A percentile compares a stretch with the other conserved stretches of the same genome.
Evolutionary conservation across 306 rosid species (phyloP).

Genomic region (Oxytropis ochrocephala): DNA sequence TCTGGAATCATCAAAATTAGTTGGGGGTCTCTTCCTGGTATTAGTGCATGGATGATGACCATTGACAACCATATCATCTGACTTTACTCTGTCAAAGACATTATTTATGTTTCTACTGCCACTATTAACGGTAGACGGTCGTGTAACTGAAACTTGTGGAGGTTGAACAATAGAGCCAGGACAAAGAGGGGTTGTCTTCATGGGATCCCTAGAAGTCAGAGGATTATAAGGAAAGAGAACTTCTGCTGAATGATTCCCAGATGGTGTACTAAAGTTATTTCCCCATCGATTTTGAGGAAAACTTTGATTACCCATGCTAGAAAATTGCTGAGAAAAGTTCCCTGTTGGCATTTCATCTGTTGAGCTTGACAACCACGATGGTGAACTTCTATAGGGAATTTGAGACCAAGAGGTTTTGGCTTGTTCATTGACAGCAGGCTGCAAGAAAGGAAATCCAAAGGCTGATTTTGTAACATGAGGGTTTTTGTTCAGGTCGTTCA

Average conservation of each 20-base stretch:
- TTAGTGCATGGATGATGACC: conserved; percentile 43
- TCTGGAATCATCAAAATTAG: conserved; percentile 39
- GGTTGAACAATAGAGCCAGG: conserved; percentile 40
- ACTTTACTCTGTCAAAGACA: conserved; percentile 41
- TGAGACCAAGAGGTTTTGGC: conserved; percentile 47
- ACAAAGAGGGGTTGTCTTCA: conserved; percentile 27
- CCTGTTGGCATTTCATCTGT: conserved; percentile 38
- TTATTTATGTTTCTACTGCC: conserved; percentile 33
- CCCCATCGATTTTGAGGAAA: conserved; percentile 46
- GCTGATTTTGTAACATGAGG: conserved; percentile 41
- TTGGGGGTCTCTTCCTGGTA: conserved; percentile 38
- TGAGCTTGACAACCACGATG: conserved; percentile 58
- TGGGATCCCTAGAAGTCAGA: conserved; percentile 36
- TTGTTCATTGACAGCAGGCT: conserved; percentile 42
- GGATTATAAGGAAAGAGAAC: conserved; percentile 37
- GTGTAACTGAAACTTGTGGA: conserved; percentile 30
- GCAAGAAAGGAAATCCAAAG: conserved; percentile 63
- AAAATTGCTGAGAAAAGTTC: conserved; percentile 36
- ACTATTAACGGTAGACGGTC: conserved; percentile 24
- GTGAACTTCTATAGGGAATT: conserved; percentile 37
- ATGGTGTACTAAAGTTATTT: conserved; percentile 34
- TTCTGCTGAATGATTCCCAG: conserved; percentile 38
- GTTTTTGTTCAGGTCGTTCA: conserved; percentile 34
- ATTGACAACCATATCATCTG: conserved; percentile 38
- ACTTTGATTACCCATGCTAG: conserved; percentile 27